Conservation (phyloP, 768 basidiomycete species). For the Mycena galericulata region DNA sequence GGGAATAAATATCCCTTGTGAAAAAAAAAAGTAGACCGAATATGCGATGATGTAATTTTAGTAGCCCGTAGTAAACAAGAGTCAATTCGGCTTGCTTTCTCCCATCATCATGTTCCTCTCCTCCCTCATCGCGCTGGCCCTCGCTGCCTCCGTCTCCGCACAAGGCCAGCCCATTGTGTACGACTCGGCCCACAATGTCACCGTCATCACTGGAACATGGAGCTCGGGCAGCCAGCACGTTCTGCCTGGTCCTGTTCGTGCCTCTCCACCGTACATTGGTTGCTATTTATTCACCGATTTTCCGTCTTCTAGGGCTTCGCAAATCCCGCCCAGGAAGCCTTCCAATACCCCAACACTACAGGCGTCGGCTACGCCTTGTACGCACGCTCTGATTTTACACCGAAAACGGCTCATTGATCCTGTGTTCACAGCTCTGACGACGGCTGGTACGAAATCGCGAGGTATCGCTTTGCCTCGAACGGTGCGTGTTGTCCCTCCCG, state of each 20-base stretch:
- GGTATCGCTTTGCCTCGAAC: slow-evolving; percentile 91
- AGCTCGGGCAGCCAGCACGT: slow-evolving; percentile 82
- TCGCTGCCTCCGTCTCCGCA: slow-evolving; percentile 50
- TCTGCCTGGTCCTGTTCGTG: slow-evolving; percentile 83
- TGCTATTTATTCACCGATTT: too few relatives aligned
- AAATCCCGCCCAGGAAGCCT: slow-evolving; percentile 83
- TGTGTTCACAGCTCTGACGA: slow-evolving; percentile 79
- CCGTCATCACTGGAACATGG: slow-evolving; percentile 86
- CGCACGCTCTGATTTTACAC: too few relatives aligned
- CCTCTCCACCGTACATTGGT: background rate
- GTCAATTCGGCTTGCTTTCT: slow-evolving; percentile 1
- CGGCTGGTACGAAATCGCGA: slow-evolving; percentile 88
- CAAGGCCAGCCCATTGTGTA: slow-evolving; percentile 52
- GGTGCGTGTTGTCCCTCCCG: slow-evolving; percentile 58
- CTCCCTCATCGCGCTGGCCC: slow-evolving; percentile 52
- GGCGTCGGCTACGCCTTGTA: slow-evolving; percentile 94
- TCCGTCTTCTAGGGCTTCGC: slow-evolving; percentile 74
- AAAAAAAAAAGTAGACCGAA: slow-evolving; percentile 9
- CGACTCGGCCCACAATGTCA: slow-evolving; percentile 70
- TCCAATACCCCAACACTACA: slow-evolving; percentile 86
- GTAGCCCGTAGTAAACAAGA: background rate
- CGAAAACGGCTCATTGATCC: too few relatives aligned
- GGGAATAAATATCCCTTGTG: background rate
- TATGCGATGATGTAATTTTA: too few relatives aligned
- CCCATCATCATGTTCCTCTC: slow-evolving; percentile 52